phyloP scores from a whole-genome alignment of 2,329 filamentous ascomycete genomes.

The Phaeosphaeriaceae sp. region DNA sequence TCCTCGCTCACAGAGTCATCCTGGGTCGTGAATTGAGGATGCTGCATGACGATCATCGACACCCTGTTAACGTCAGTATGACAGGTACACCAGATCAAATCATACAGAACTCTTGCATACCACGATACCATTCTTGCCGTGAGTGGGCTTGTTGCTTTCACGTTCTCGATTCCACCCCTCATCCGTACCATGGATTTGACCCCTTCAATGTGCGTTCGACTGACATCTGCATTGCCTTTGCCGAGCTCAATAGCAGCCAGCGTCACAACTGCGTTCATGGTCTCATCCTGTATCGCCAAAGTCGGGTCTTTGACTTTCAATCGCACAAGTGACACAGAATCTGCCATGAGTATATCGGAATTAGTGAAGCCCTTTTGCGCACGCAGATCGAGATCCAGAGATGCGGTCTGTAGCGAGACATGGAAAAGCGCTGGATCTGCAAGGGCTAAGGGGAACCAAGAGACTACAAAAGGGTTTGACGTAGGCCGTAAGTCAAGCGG shows the following conservation, averaged over 20 bases:
- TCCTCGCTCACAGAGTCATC: slow-evolving; percentile 56
- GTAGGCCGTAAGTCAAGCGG: slow-evolving; percentile 60
- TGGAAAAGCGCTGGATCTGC: slow-evolving; percentile 65
- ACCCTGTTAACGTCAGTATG: slow-evolving; percentile 54
- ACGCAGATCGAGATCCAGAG: slow-evolving; percentile 60
- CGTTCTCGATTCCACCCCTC: slow-evolving; percentile 59
- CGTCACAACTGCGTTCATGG: slow-evolving; percentile 65
- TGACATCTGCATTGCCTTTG: slow-evolving; percentile 4
- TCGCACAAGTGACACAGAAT: slow-evolving; percentile 62
- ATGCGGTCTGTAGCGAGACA: slow-evolving; percentile 66
- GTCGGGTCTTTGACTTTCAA: slow-evolving; percentile 57
- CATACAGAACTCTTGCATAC: slow-evolving; percentile 49
- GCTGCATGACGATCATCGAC: slow-evolving; percentile 62
- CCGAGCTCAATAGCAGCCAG: slow-evolving; percentile 6
- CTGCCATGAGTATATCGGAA: slow-evolving; percentile 64
- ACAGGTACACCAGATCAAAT: neutral
- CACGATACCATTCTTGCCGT: slow-evolving; percentile 64
- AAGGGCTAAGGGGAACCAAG: slow-evolving; percentile 66
- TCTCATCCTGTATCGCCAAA: slow-evolving; percentile 61
- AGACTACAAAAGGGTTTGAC: slow-evolving; percentile 65
- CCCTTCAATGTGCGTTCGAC: slow-evolving; percentile 55
- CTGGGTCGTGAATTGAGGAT: slow-evolving; percentile 62
- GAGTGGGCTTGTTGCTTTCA: slow-evolving; percentile 59
- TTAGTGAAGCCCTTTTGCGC: slow-evolving; percentile 61
- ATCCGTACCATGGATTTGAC: slow-evolving; percentile 58